Evolutionary conservation across 1,139 yeast species (phyloP), one percentile per base, ranked within the genome.

Genomic region (Yamadazyma siamensis): DNA sequence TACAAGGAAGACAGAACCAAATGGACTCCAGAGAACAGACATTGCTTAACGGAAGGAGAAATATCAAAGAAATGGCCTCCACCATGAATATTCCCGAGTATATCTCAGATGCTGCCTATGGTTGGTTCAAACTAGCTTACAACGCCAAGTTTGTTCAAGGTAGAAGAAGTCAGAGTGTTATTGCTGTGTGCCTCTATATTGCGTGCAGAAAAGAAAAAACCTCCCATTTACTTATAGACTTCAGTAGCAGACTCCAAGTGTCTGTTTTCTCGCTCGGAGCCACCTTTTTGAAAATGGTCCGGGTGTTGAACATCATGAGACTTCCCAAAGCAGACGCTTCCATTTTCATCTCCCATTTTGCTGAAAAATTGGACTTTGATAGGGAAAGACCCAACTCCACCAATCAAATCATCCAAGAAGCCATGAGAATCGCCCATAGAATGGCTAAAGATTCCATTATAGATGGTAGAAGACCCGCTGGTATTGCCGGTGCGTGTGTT

Each of bases 381-480:
- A 26, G 23, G 10, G 45, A 42, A 26, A 24, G 34, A 10, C 88
- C 86, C 15, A 76, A 73, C 23, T 71, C 72, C 38, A 80, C 78
- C 32, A 72, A 80, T 23, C 81, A 80, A 47, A 95, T 91, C 11
- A 81, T 85, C 19, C 74, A 73, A 34, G 98, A 94, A 55, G 97
- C 98, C 0, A 80, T 80, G 6, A 77, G 81, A 44, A 62, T 91
- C 21, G 95, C 95, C 1, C 87, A 79, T 49, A 69, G 96, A 46
- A 91, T 91, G 99, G 72, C 89, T 14, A 75, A 80, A 29, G 98
- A 91, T 53, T 91, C 97, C 96, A 84, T 91, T 41, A 85, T 82
- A 50, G 94, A 87, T 55, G 99, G 99, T 20, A 75, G 99, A 52
- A 72, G 98, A 39, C 98, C 98, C 0, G 97, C 98, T 0, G 98